Conservation (phyloP, 495 filamentous ascomycete genomes). For the Neurospora intermedia region DNA sequence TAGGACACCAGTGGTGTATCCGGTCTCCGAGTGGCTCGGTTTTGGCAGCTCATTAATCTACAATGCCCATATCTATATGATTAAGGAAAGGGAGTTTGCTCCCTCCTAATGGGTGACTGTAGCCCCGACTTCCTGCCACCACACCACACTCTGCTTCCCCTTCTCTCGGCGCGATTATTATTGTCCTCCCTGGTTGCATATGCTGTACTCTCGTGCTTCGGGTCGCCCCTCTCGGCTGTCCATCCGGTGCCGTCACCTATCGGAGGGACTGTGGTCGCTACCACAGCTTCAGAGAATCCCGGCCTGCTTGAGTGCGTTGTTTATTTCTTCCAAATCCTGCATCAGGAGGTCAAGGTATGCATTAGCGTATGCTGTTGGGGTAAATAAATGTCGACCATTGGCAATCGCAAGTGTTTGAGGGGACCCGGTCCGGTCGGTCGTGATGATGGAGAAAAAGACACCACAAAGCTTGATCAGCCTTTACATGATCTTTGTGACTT, state of each 20-base stretch:
- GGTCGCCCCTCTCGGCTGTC: background rate
- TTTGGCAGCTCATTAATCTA: constrained; percentile 19
- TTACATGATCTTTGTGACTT: constrained; percentile 94
- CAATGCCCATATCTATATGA: constrained; percentile 25
- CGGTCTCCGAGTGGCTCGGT: constrained; percentile 6
- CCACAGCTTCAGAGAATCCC: constrained; percentile 28
- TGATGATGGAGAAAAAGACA: constrained; percentile 3
- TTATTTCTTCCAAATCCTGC: constrained; percentile 27
- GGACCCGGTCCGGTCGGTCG: background rate
- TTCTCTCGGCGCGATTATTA: background rate
- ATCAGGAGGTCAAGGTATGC: constrained; percentile 8
- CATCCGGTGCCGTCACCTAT: background rate
- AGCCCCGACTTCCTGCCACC: constrained; percentile 9
- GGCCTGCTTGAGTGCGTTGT: constrained; percentile 24
- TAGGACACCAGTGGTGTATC: constrained; percentile 3
- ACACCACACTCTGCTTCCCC: background rate
- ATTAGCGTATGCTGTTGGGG: constrained; percentile 9
- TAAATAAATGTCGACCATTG: background rate
- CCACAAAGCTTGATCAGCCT: constrained; percentile 20
- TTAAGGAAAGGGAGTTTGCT: constrained; percentile 29
- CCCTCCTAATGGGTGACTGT: constrained; percentile 28
- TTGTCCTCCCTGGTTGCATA: background rate
- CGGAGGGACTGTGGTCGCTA: background rate
- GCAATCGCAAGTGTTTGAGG: constrained; percentile 3
- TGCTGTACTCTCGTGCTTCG: background rate